These are phyloP conservation scores for Coniferiporia weirii DNA, from an alignment of 1,284 basidiomycete species.

Conservation along the genomic window DNA sequence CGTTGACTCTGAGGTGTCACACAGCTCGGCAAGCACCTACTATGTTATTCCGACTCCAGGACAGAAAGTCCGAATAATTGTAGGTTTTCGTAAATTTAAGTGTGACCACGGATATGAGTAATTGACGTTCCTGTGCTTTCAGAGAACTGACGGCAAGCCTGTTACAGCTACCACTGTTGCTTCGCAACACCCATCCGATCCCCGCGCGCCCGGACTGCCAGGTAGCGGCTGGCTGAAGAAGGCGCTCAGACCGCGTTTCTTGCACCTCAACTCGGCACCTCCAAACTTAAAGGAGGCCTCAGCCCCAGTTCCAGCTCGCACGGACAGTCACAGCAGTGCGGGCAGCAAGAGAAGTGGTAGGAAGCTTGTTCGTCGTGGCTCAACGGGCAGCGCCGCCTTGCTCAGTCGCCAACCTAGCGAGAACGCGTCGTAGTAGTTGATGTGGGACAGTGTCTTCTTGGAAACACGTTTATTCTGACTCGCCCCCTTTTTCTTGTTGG, in stretches of 20 bases:
- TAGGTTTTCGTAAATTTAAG: constrained; percentile 35
- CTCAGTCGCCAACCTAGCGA: not conserved
- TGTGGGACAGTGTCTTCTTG: too few species aligned
- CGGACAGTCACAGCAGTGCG: not conserved
- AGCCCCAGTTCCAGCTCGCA: not conserved
- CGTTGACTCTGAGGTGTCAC: constrained; percentile 36
- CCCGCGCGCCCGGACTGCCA: not conserved
- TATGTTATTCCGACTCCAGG: constrained; percentile 62
- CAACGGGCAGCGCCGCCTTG: not conserved
- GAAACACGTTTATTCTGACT: too few species aligned
- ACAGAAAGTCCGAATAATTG: constrained; percentile 66
- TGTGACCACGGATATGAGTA: constrained; percentile 7
- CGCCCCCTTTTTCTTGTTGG: too few species aligned
- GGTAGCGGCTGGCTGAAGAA: constrained; percentile 5
- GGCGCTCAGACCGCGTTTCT: constrained; percentile 1
- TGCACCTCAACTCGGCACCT: not conserved
- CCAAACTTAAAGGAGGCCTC: not conserved
- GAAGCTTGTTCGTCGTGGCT: not conserved
- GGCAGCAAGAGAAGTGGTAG: not conserved
- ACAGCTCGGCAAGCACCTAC: constrained; percentile 61
- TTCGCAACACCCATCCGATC: not conserved
- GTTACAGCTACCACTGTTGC: not conserved
- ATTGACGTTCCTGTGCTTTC: not conserved
- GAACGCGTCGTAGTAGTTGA: not conserved
- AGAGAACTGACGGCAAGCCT: constrained; percentile 1